phyloP scores from a whole-genome alignment of 2,329 filamentous ascomycete genomes.

The Rhexocercosporidium sp. region DNA sequence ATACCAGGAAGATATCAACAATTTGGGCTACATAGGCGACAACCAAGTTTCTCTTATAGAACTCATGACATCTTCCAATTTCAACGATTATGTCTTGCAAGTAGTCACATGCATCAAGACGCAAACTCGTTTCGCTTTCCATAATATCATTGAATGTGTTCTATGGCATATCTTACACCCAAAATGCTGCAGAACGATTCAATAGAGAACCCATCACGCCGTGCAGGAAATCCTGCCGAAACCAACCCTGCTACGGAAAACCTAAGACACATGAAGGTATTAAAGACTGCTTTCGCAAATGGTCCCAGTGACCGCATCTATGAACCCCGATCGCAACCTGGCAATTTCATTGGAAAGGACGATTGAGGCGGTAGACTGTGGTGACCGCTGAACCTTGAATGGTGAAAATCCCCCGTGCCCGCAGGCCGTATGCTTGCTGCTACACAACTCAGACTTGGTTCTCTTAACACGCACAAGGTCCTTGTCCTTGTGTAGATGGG shows the following conservation, averaged over 20 bases:
- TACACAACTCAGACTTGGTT: constrained; percentile 24
- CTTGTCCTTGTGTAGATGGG: constrained; percentile 62
- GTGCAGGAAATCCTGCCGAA: constrained; percentile 37
- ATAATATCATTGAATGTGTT: constrained; percentile 34
- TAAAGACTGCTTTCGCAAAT: constrained; percentile 40
- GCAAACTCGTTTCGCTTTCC: constrained; percentile 4
- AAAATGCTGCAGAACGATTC: constrained; percentile 42
- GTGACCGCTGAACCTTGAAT: constrained; percentile 21
- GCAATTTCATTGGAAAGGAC: constrained; percentile 33
- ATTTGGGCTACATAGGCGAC: neutral
- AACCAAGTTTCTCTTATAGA: neutral
- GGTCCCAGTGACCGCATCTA: constrained; percentile 31
- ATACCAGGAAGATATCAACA: neutral
- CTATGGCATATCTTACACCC: constrained; percentile 46
- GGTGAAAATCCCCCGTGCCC: constrained; percentile 23
- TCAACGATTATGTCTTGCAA: neutral
- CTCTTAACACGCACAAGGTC: constrained; percentile 68
- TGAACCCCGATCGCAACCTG: constrained; percentile 27
- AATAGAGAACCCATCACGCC: constrained; percentile 41
- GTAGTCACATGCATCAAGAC: neutral
- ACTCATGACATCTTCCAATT: neutral
- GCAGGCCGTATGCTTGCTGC: constrained; percentile 28
- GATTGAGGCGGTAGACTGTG: constrained; percentile 20
- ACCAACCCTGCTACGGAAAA: constrained; percentile 37
- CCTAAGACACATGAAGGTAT: constrained; percentile 42